Evolutionary conservation across 495 filamentous ascomycete genomes (phyloP), one percentile per base, ranked within the genome.

Genomic region (Neurospora sp.): DNA sequence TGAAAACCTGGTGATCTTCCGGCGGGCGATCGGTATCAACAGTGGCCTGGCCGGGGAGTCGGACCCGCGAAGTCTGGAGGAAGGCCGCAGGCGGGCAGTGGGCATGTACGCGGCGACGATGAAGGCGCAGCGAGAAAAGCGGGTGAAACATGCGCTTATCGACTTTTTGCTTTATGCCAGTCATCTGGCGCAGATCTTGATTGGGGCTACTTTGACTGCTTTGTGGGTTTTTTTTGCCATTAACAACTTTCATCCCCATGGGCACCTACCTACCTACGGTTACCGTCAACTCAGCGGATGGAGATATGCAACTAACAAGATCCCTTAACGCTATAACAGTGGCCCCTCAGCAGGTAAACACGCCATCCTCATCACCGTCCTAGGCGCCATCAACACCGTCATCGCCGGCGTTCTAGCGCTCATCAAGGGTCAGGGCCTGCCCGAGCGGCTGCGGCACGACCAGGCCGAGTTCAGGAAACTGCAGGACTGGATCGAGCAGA

Each of bases 361-460:
- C 72, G 74, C 79, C 18, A 48, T 77, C 3, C 69, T 76, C 38
- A 83, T 87, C 65, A 87, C 85, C 2, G 42, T 83, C 20, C 78
- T 86, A 5, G 85, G 85, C 8, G 85, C 83, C 1, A 22, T 83
- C 70, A 87, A 86, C 73, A 87, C 85, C 1, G 79, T 85, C n/a
- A 75, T 87, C 9, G 85, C 85, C 8, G 85, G 85, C 16, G 37
- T 86, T 0, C 72, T 87, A 14, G 85, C 85, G 4, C 79, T 84
- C n/a, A 75, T 84, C 65, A 83, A 83, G 72, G 83, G 83, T 1
- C 81, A 82, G 8, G 83, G 83, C 0, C 75, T 84, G 53, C 82
- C 83, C 11, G 80, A 83, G 74, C 74, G 82, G 20, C 71, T 85
- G 37, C 77, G 81, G 39, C 80, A 83, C 68, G 82, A 84, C 68